A percentile compares a stretch with the other conserved stretches of the same genome.
Evolutionary conservation across 441 rosid species (phyloP).

Genomic region (Isatis lusitanica): DNA sequence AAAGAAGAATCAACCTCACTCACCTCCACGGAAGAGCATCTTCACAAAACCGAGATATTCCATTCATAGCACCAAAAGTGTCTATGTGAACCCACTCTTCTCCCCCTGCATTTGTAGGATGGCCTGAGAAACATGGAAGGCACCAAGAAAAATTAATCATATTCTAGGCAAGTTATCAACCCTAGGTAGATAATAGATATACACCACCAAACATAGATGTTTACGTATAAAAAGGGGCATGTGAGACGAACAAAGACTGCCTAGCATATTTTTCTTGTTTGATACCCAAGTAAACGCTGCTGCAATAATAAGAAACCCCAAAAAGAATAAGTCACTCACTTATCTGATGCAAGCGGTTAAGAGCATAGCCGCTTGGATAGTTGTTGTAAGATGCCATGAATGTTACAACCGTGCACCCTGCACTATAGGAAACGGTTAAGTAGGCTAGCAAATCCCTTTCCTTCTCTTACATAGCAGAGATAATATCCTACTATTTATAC

Average conservation of each 20-base stretch:
- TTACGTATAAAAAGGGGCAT: not conserved
- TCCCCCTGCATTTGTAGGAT: conserved; percentile 42
- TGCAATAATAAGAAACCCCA: conserved; percentile 6
- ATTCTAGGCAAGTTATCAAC: conserved; percentile 9
- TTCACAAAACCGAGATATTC: conserved; percentile 94
- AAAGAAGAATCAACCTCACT: conserved; percentile 40
- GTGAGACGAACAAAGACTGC: conserved; percentile 2
- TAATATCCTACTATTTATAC: conserved; percentile 42
- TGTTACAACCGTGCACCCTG: conserved; percentile 72
- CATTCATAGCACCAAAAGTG: conserved; percentile 92
- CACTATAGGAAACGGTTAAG: conserved; percentile 57
- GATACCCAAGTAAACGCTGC: not conserved
- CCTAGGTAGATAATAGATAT: no score
- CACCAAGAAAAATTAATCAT: not conserved
- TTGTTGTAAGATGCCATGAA: conserved; percentile 89
- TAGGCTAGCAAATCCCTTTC: conserved; percentile 6
- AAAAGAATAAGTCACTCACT: conserved; percentile 50
- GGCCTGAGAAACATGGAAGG: conserved; percentile 45
- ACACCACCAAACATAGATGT: conserved; percentile 19
- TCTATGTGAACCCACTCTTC: conserved; percentile 89
- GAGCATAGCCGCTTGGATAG: conserved; percentile 91
- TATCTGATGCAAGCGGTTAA: conserved; percentile 68
- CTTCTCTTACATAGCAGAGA: conserved; percentile 28
- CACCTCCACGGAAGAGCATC: conserved; percentile 85
- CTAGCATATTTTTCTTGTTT: conserved; percentile 19